These are phyloP conservation scores for Ustilago loliicola DNA, from an alignment of 1,284 basidiomycete genomes.

Conservation along the genomic window DNA sequence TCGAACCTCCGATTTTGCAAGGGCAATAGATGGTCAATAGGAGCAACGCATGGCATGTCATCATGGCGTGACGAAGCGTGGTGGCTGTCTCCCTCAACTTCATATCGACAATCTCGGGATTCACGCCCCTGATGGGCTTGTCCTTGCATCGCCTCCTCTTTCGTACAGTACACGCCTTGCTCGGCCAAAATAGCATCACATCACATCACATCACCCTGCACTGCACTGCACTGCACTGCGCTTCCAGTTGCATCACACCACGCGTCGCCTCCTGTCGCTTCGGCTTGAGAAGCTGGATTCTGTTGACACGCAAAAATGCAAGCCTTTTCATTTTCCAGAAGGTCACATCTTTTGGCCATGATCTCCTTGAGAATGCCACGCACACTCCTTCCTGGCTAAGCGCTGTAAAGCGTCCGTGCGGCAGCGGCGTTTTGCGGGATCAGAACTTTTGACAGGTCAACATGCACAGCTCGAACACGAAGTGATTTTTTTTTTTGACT, in stretches of 20 bases:
- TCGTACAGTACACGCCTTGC: no score
- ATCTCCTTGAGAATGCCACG: not conserved
- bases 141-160: not conserved
- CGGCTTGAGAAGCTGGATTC: conserved; percentile 5
- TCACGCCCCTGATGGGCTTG: not conserved
- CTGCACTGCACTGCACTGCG: not conserved
- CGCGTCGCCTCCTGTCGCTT: conserved; percentile 13
- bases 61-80: not conserved
- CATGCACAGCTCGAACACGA: not conserved
- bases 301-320: conserved; percentile 4
- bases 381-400: not conserved
- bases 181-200: no score
- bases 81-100: not conserved
- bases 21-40: not conserved
- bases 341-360: conserved; percentile 1
- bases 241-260: conserved; percentile 1
- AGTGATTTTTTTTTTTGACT: not conserved
- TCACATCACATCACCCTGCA: no score
- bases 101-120: not conserved
- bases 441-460: not conserved
- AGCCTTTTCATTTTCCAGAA: not conserved
- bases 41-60: not conserved
- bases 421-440: not conserved
- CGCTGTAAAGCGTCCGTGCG: not conserved
- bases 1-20: not conserved